Conservation (phyloP, 495 filamentous ascomycete genomes). For the Trichoderma gamsii region DNA sequence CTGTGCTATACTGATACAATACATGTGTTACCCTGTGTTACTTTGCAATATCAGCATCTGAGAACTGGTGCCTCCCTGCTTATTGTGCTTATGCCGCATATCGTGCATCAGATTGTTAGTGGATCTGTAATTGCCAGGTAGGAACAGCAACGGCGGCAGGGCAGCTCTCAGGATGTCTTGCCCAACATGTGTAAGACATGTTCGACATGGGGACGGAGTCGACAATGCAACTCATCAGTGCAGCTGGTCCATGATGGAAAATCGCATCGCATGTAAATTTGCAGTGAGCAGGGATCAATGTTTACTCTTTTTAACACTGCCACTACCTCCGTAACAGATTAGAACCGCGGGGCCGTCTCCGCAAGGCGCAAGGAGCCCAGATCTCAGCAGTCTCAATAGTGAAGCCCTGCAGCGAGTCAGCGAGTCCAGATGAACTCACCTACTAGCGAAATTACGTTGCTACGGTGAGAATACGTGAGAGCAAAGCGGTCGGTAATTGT, state of each 20-base stretch:
- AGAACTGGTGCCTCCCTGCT: neutral
- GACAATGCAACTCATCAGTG: neutral
- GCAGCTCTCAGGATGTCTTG: neutral
- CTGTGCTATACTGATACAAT: neutral
- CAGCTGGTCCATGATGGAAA: neutral
- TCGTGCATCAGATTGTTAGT: neutral
- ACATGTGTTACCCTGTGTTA: constrained; percentile 2
- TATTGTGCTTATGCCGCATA: neutral
- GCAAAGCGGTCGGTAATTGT: neutral
- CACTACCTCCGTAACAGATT: neutral
- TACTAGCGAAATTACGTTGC: neutral
- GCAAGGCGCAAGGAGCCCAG: neutral
- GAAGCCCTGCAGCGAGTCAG: constrained; percentile 8
- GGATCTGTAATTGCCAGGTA: neutral
- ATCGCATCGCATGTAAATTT: neutral
- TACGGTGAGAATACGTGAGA: neutral
- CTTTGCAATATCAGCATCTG: neutral
- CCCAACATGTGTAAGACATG: constrained; percentile 1
- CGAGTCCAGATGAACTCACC: neutral
- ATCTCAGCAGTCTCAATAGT: constrained; percentile 4
- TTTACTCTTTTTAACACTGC: neutral
- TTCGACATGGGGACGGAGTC: neutral
- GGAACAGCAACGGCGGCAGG: neutral
- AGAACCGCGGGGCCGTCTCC: constrained; percentile 8
- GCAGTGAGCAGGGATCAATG: neutral